These are phyloP conservation scores for Simmondsia chinensis DNA, from an alignment of 148 eudicot species.

Conservation along the genomic window DNA sequence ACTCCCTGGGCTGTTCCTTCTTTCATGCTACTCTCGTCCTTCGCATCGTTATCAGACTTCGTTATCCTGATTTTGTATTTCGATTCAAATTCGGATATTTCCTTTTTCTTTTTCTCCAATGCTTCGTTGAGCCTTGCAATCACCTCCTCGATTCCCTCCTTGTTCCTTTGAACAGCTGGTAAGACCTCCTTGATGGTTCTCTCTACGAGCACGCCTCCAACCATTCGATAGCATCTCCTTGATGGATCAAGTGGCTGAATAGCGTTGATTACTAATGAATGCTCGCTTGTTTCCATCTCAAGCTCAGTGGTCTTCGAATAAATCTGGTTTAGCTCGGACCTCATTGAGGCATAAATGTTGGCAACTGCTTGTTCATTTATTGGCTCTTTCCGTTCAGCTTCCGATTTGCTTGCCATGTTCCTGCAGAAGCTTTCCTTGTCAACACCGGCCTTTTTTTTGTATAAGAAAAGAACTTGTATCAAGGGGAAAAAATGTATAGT, in stretches of 20 bases:
- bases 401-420: constrained; percentile 40
- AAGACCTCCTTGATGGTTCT: constrained; percentile 82
- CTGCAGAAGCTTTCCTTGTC: no score
- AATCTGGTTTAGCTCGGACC: constrained; percentile 68
- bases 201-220: constrained; percentile 92
- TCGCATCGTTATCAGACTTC: constrained; percentile 50
- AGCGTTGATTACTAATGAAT: constrained; percentile 77
- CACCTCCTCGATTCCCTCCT: constrained; percentile 85
- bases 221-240: constrained; percentile 83
- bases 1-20: constrained; percentile 92
- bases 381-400: constrained; percentile 44
- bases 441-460: no score
- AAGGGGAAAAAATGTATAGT: no score
- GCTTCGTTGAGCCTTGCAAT: constrained; percentile 66
- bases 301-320: constrained; percentile 90
- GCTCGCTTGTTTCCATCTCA: constrained; percentile 93
- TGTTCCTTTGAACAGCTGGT: constrained; percentile 84
- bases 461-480: no score
- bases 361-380: constrained; percentile 84
- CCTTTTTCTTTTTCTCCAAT: constrained; percentile 76
- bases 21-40: constrained; percentile 52
- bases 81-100: constrained; percentile 66
- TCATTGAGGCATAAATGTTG: constrained; percentile 61
- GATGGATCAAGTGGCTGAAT: constrained; percentile 80
- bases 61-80: constrained; percentile 77